Percentiles rank a stretch among this genome's conserved stretches.
These are phyloP conservation scores for Ceratocystis albifundus DNA, from an alignment of 2,329 filamentous ascomycete genomes.

Conservation along the genomic window DNA sequence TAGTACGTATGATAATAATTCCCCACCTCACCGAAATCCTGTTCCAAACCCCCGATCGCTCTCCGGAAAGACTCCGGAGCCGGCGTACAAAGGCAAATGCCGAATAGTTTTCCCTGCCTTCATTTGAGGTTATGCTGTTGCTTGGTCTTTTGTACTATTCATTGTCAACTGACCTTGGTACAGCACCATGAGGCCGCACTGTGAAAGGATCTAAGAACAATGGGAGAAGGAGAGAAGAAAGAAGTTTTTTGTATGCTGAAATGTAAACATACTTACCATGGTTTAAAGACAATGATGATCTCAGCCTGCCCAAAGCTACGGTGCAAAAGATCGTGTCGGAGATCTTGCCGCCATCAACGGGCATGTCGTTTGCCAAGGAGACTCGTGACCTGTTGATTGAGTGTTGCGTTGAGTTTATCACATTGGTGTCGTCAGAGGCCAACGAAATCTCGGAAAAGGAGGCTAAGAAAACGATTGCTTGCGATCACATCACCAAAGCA, in stretches of 20 bases:
- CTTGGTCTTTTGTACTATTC: slow-evolving; percentile 2
- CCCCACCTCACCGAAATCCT: neutral
- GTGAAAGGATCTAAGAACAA: neutral
- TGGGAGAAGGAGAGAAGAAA: slow-evolving; percentile 1
- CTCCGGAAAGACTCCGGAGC: neutral
- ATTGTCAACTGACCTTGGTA: neutral
- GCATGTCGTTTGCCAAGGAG: slow-evolving; percentile 85
- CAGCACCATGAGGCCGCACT: neutral
- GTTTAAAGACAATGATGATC: slow-evolving; percentile 40
- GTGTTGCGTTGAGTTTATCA: slow-evolving; percentile 98
- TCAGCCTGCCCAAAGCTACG: slow-evolving; percentile 55
- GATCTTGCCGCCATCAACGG: slow-evolving; percentile 64
- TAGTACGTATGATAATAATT: slow-evolving; percentile 36
- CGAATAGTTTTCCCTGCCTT: neutral
- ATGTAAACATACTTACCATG: neutral
- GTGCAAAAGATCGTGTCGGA: slow-evolving; percentile 86
- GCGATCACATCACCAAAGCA: slow-evolving; percentile 93
- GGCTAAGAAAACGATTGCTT: slow-evolving; percentile 97
- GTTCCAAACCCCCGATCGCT: too few relatives aligned
- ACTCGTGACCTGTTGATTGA: slow-evolving; percentile 91
- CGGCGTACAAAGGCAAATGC: neutral
- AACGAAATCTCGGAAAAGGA: slow-evolving; percentile 99
- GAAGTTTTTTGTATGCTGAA: neutral
- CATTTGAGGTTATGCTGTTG: neutral
- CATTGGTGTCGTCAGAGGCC: slow-evolving; percentile 92